Conservation (phyloP, 1,284 basidiomycete genomes). For the Cryptococcus maquisensis region DNA sequence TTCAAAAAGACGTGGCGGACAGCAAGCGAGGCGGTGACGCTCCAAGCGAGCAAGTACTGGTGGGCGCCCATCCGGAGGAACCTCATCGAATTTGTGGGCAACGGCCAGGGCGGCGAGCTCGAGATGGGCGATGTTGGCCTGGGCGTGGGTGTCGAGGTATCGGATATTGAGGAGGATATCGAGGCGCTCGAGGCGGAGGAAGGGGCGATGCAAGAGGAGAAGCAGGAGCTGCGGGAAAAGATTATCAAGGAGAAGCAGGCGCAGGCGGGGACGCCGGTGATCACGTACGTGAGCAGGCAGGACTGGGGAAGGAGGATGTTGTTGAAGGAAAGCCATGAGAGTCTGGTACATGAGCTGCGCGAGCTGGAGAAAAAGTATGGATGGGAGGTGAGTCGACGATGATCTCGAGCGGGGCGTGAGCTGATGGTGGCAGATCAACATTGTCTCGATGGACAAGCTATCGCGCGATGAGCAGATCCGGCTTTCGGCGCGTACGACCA, state of each 20-base stretch:
- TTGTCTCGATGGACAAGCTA: constrained; percentile 76
- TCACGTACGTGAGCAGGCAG: constrained; percentile 82
- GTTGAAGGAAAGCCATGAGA: constrained; percentile 46
- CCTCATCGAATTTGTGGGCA: constrained; percentile 65
- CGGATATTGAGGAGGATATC: constrained; percentile 20
- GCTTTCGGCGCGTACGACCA: constrained; percentile 72
- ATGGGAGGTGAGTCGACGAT: constrained; percentile 60
- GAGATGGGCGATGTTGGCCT: constrained; percentile 14
- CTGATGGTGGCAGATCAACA: constrained; percentile 53
- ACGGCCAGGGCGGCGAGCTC: constrained; percentile 48
- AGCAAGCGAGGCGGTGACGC: constrained; percentile 65
- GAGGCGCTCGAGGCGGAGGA: constrained; percentile 31
- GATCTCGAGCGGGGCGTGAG: background rate
- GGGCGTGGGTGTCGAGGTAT: constrained; percentile 16
- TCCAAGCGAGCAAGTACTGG: constrained; percentile 71
- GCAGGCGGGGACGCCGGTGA: constrained; percentile 55
- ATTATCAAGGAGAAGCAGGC: constrained; percentile 17
- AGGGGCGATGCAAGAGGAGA: constrained; percentile 22
- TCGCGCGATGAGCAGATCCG: constrained; percentile 69
- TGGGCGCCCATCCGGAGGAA: constrained; percentile 71
- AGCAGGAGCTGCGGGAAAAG: constrained; percentile 18
- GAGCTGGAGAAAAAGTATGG: constrained; percentile 65
- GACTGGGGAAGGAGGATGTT: constrained; percentile 70
- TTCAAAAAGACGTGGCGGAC: constrained; percentile 67
- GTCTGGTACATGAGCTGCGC: constrained; percentile 50